Base-by-base conservation (phyloP, 2,329 filamentous ascomycete species). In the Blastomyces silverae region DNA sequence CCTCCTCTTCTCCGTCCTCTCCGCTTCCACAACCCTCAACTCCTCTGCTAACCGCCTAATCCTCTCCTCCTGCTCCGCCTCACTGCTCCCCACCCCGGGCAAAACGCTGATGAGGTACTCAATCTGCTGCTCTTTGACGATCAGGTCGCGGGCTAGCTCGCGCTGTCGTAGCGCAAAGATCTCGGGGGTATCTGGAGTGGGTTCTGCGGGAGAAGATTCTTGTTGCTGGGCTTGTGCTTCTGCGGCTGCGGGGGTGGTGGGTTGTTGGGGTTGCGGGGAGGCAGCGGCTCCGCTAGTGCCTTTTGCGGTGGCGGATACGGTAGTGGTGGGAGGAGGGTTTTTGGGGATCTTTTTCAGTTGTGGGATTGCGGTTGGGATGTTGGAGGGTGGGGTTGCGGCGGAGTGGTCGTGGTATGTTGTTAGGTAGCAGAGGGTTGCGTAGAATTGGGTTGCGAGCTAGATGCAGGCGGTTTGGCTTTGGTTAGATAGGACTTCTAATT, bases 61-160 rank as follows among this genome's bases (percentile, higher is more conserved):
- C 66, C 76, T 73, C 39, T 70, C 70, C 66, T 79, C 78, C 68
- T 82, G 80, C 71, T 80, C 75, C 50, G 73, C 74, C 69, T 80
- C 77, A 15, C 74, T 78, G 13, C 74, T 75, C 13, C 76, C 79
- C 37, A 81, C 78, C 20, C 80, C 80, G 0, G 80, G 80, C 57
- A 82, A 66, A 37, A 78, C 75, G 6, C 76, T 76, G 53, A 82
- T 79, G 62, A 82, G 67, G 61, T 79, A 77, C 71, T 82, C 80
- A 64, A 82, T 82, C 74, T 82, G 80, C 72, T 81, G 78, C 63
- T 80, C 78, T 70, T 82, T 82, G 65, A 80, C 75, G 52, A 82
- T 77, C 2, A 82, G 71, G 66, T 82, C 80, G 2, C 79, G 74
- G n/a, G 79, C 79, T 6, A 82, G 69, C 66, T 82, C 80, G 13